Evolutionary conservation across 768 basidiomycete species (phyloP), one percentile per base, ranked within the genome.

Genomic region (Podaxis sp.): DNA sequence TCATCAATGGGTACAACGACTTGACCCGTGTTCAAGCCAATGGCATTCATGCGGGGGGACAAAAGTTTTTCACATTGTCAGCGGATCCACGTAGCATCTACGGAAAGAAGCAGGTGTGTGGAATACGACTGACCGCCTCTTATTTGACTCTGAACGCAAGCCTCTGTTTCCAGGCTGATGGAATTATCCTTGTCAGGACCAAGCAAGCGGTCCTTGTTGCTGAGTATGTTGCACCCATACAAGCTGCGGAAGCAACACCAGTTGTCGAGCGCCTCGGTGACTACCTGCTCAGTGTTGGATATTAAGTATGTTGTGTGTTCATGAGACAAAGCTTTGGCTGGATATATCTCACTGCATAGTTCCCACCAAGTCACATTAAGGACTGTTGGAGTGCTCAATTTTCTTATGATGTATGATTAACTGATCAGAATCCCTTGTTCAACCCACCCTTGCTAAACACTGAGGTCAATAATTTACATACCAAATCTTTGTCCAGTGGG

Each of bases 191-290:
- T 61, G 86, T 90, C 50, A 90, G 90, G 79, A 95, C 93, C 16
- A 88, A 81, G 62, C 89, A 91, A 68, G 93, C 91, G n/a, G 76
- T 96, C 59, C 78, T 98, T 55, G 86, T 97, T 21, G 83, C 85
- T 4, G 87, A 88, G 69, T 98, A 96, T 73, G 61, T 61, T 0
- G 75, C 79, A 4, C 92, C 92, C 0, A 68, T 71, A 42, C 88
- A 90, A 69, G 87, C 85, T 1, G 66, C 75, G 14, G 94, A 95
- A 70, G 78, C 82, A 16, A 88, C 84, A 21, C 68, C 79, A 14
- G 64, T 90, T 38, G 90, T 90, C 42, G 86, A 90, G 72, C 69
- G 66, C 4, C 76, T 95, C 23, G 93, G 86, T 36, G 90, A 94
- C 72, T 93, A 95, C 73, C 80, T 97, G 69, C 89, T 82, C 65